Evolutionary conservation across 2,329 filamentous ascomycete species (phyloP).

Genomic region (Penicillium sumatraense): DNA sequence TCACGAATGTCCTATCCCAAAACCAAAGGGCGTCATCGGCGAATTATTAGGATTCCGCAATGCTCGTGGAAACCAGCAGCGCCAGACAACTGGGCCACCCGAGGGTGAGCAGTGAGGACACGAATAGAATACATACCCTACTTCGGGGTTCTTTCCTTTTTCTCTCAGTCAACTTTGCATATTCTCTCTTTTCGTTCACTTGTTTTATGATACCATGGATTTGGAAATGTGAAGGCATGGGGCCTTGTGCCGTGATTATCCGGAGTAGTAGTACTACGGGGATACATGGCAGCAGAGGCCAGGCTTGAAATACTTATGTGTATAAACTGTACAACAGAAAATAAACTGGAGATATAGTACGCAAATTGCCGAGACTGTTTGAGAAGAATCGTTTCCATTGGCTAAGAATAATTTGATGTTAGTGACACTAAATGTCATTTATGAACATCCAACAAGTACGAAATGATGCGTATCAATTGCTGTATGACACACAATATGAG

Average conservation of each 20-base stretch:
- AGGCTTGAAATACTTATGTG: conserved; percentile 7
- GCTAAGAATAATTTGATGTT: too few species aligned
- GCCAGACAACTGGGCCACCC: conserved; percentile 17
- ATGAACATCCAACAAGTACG: too few species aligned
- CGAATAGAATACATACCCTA: neutral
- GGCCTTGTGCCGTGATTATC: conserved; percentile 2
- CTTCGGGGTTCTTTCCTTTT: conserved; percentile 3
- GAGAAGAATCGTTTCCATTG: too few species aligned
- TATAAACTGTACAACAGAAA: conserved; percentile 25
- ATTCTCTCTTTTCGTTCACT: conserved; percentile 15
- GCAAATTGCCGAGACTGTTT: neutral
- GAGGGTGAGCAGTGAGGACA: conserved; percentile 19
- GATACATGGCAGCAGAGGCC: conserved; percentile 8
- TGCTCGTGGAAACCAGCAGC: conserved; percentile 27
- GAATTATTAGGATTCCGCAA: conserved; percentile 72
- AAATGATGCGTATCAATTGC: too few species aligned
- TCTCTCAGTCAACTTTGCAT: conserved; percentile 1
- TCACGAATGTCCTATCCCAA: conserved; percentile 89
- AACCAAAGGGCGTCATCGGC: conserved; percentile 78
- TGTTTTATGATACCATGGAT: conserved; percentile 33
- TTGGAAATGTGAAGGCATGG: conserved; percentile 13
- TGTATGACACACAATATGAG: too few species aligned
- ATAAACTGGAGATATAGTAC: neutral
- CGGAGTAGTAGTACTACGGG: conserved; percentile 8
- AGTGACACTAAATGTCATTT: too few species aligned